Percentiles rank a stretch among this genome's conserved stretches.
These are phyloP conservation scores for Debaryomyces castellii DNA, from an alignment of 805 yeast genomes.

Conservation along the genomic window DNA sequence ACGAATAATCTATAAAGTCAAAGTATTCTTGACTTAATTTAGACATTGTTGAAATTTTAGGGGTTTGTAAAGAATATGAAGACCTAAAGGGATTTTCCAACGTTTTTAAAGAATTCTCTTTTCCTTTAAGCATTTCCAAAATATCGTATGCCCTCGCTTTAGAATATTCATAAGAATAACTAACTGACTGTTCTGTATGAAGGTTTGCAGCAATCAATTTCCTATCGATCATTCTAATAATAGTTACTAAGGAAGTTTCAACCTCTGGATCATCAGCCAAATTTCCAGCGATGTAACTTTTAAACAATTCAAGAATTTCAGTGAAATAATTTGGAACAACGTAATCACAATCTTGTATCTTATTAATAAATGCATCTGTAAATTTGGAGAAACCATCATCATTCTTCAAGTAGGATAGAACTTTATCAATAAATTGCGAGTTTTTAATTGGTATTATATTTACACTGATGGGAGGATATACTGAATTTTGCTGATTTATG, in stretches of 20 bases:
- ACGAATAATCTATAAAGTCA: constrained; percentile 21
- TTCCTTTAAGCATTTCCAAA: constrained; percentile 23
- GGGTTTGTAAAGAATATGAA: constrained; percentile 46
- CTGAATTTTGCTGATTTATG: constrained; percentile 23
- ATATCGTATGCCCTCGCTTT: constrained; percentile 55
- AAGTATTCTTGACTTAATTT: constrained; percentile 45
- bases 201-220: constrained; percentile 3
- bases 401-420: constrained; percentile 20
- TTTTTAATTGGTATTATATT: constrained; percentile 29
- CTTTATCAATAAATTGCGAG: constrained; percentile 9
- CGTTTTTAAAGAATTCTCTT: constrained; percentile 17
- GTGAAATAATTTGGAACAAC: constrained; percentile 20
- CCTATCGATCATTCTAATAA: constrained; percentile 29
- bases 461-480: constrained; percentile 33
- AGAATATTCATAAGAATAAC: constrained; percentile 43
- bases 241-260: constrained; percentile 45
- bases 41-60: constrained; percentile 45
- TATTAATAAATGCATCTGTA: constrained; percentile 16
- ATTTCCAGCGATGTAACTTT: constrained; percentile 58
- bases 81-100: constrained; percentile 52
- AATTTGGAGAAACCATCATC: constrained; percentile 18
- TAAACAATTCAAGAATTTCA: constrained; percentile 46
- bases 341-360: constrained; percentile 5
- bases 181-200: not conserved
- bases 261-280: constrained; percentile 42